Percentiles rank a stretch among this genome's conserved stretches.
phyloP scores from a whole-genome alignment of 2,329 filamentous ascomycete genomes.

The Verticillium alfalfae region DNA sequence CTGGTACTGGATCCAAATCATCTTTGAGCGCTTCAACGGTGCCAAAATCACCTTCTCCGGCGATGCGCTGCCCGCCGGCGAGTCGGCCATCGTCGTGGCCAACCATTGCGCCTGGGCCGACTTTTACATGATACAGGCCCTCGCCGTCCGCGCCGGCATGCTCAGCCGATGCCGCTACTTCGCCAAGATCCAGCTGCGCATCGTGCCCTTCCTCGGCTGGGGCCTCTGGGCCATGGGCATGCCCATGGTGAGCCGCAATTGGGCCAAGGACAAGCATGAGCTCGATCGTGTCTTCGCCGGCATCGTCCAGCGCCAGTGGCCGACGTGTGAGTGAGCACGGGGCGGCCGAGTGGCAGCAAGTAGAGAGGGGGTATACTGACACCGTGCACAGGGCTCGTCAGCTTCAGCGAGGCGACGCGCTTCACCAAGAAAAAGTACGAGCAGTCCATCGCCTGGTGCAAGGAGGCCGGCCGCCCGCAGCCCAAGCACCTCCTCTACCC shows the following conservation, averaged over 20 bases:
- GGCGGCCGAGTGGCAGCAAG: not conserved
- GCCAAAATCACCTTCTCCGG: constrained; percentile 49
- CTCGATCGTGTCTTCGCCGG: constrained; percentile 52
- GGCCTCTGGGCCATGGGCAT: constrained; percentile 61
- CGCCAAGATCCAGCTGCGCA: constrained; percentile 52
- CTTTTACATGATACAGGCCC: constrained; percentile 59
- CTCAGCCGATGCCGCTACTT: constrained; percentile 58
- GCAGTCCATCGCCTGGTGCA: constrained; percentile 47
- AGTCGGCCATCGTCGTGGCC: constrained; percentile 54
- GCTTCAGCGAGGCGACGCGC: constrained; percentile 59
- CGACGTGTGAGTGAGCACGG: constrained; percentile 39
- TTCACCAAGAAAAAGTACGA: constrained; percentile 49
- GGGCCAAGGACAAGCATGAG: constrained; percentile 50
- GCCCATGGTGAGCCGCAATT: constrained; percentile 56
- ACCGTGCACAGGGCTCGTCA: constrained; percentile 42
- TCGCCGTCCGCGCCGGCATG: constrained; percentile 51
- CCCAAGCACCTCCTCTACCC: constrained; percentile 55
- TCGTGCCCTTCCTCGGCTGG: constrained; percentile 58
- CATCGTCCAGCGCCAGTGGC: constrained; percentile 45
- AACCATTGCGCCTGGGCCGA: constrained; percentile 59
- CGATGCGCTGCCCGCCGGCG: constrained; percentile 41
- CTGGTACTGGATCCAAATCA: constrained; percentile 52
- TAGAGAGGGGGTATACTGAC: constrained; percentile 27
- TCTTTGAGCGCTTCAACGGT: constrained; percentile 50
- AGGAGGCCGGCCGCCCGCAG: constrained; percentile 39